Evolutionary conservation across 2,329 filamentous ascomycete genomes (phyloP).

Genomic region (Elsinoe australis): DNA sequence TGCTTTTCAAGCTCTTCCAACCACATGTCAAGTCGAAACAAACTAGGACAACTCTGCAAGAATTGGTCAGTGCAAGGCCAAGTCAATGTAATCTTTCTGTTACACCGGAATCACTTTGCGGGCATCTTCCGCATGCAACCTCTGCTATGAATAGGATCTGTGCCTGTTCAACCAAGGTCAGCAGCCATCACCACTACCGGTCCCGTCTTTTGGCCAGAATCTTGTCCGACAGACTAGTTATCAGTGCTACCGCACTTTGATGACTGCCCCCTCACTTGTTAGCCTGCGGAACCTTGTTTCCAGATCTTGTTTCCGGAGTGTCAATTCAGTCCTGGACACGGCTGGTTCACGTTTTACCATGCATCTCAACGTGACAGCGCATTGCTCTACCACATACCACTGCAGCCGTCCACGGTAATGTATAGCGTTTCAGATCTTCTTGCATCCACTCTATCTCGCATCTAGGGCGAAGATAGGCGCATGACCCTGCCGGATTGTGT

Average conservation of each 20-base stretch:
- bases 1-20: neutral
- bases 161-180: neutral
- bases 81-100: neutral
- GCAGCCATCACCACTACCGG: neutral
- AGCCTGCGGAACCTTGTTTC: too few relatives aligned
- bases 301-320: too few relatives aligned
- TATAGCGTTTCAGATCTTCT: slow-evolving; percentile 7
- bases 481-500: too few relatives aligned
- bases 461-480: slow-evolving; percentile 1
- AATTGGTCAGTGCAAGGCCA: neutral
- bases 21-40: neutral
- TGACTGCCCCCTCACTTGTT: too few relatives aligned
- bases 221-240: too few relatives aligned
- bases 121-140: neutral
- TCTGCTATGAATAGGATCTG: slow-evolving; percentile 3
- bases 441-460: slow-evolving; percentile 1
- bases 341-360: neutral
- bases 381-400: neutral
- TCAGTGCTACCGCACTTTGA: too few relatives aligned
- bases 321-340: too few relatives aligned
- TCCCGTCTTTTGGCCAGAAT: neutral
- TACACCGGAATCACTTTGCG: neutral
- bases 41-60: neutral
- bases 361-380: neutral
- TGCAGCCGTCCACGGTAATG: neutral